Evolutionary conservation across 2,329 filamentous ascomycete species (phyloP), one percentile per base, ranked within the genome.

Genomic region (Stachybotrys chartarum): DNA sequence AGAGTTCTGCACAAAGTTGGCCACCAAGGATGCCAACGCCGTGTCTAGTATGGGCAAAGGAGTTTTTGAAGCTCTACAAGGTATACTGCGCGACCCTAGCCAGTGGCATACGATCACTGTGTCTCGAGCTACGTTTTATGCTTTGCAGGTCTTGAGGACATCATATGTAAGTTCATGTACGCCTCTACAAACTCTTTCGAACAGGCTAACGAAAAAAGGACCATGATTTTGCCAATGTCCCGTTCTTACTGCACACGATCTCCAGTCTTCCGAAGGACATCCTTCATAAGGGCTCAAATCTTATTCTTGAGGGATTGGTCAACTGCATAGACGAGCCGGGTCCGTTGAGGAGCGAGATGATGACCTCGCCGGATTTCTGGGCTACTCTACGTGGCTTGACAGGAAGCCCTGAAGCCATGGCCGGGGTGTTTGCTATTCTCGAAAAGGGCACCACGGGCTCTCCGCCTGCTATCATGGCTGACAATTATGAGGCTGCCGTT

Each of bases 361-460:
- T 96, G 72, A 93, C 90, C 14, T 97, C 93, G 17, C 94, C 94
- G 0, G 94, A 99, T 67, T 97, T 99, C 70, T 99, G 94, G 94
- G 87, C 88, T 6, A 89, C 97, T 14, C 77, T 99, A 53, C 86
- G 91, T 58, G 82, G 85, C 35, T 76, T 99, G 17, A 85, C 90
- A 50, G 77, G 79, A 30, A 82, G 87, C 58, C 74, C 83, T 3
- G 86, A 90, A 54, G 86, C 88, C 30, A 88, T 91, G 2, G 79
- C 86, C 0, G 79, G 86, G 16, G 91, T 96, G 0, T 97, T 97
- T 68, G 84, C 88, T 54, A 88, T 97, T n/a, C 78, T 97, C 0
- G 88, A 94, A 66, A 85, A 82, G 54, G 85, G 92, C 30, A 84
- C 91, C 2, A 82, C 81, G 12, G 87, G 87, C 14, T 80, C 83